Base-by-base conservation (phyloP, 345 rosid species). In the Nephelium lappaceum region DNA sequence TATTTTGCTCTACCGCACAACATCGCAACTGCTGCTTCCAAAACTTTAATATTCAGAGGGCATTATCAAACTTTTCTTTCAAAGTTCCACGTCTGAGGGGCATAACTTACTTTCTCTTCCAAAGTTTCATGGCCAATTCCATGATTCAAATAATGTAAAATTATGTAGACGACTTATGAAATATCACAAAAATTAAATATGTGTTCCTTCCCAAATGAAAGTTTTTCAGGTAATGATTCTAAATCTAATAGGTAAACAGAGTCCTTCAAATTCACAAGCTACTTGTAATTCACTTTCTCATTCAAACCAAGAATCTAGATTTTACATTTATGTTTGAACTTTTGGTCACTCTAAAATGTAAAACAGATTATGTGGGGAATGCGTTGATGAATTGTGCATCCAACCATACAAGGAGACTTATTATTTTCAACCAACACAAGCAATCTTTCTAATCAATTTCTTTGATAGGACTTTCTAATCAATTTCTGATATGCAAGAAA, bases 381-480 rank as follows among this genome's bases (percentile, higher is more conserved):
- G 49, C n/a, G 16, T 7, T 8, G 11, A 45, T 45, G 49, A 45
- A 11, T 10, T 11, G 11, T 45, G 21, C 58, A 53, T 53, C 58
- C 27, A 10, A 23, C 12, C 21, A 8, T 1, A 60, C 14, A 5
- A 19, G 14, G 64, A 60, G 24, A 60, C 61, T 51, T 51, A 60
- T 9, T 60, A 21, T n/a, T 60, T 60, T 60, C 64, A 60, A 60
- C 27, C 11, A 9, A 7, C 8, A n/a, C 62, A 43, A 69, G 61
- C 64, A 61, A 47, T 21, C 39, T 75, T 11, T 69, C 18, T 25
- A 55, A 76, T n/a, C 66, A 66, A 8, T 38, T 55, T 68, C 61
- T 21, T n/a, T n/a, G n/a, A n/a, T n/a, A n/a, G n/a, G n/a, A n/a
- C 39, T 75, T 11, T 69, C 18, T 25, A 55, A 76, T n/a, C 66